A percentile compares a stretch with the other conserved stretches of the same genome.
phyloP scores from a whole-genome alignment of 129 eudicot genomes.

The Calendula officinalis region DNA sequence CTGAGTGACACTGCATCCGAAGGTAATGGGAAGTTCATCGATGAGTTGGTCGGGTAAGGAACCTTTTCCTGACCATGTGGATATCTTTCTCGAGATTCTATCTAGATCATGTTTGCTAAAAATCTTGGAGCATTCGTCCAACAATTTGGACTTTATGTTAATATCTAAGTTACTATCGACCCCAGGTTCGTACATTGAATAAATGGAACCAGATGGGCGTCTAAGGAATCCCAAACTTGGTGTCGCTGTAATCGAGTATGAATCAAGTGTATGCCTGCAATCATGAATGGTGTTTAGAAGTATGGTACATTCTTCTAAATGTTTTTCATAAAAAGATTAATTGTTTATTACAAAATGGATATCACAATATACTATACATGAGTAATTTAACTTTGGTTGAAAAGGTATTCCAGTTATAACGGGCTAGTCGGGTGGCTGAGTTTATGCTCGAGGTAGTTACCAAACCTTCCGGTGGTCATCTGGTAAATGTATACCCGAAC shows the following conservation, averaged over 20 bases:
- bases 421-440: no score
- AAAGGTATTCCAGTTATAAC: no score
- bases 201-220: constrained; percentile 43
- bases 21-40: constrained; percentile 61
- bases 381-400: no score
- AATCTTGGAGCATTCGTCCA: constrained; percentile 45
- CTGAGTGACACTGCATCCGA: constrained; percentile 67
- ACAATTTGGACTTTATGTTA: constrained; percentile 47
- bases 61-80: constrained; percentile 44
- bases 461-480: no score
- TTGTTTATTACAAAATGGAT: no score
- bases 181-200: constrained; percentile 35
- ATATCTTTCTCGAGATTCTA: constrained; percentile 41
- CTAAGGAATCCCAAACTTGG: constrained; percentile 58
- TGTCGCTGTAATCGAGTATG: constrained; percentile 67
- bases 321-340: no score
- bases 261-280: constrained; percentile 73
- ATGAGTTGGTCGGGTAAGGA: constrained; percentile 42
- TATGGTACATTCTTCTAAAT: no score
- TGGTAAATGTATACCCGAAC: no score
- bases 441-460: no score
- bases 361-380: no score
- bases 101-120: constrained; percentile 41
- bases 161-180: constrained; percentile 36
- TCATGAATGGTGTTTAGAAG: constrained; percentile 2